Evolutionary conservation across 2,329 filamentous ascomycete species (phyloP).

Genomic region (Phyllosticta citrichinensis): DNA sequence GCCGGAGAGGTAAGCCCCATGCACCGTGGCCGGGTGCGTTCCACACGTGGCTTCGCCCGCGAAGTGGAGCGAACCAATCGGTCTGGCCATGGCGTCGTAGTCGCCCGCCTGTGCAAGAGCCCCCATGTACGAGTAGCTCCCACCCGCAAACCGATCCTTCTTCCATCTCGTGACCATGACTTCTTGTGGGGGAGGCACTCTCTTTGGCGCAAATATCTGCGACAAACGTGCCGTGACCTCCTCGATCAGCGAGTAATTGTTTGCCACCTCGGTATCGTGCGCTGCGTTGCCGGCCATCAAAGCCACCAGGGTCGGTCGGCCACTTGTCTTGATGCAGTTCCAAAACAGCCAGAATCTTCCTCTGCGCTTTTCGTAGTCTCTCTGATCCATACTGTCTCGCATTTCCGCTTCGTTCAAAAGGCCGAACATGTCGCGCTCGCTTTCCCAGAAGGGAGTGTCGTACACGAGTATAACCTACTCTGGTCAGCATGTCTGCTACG

Average conservation of each 20-base stretch:
- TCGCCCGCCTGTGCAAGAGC: slow-evolving; percentile 74
- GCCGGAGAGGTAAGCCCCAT: slow-evolving; percentile 91
- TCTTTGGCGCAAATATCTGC: slow-evolving; percentile 54
- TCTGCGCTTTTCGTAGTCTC: slow-evolving; percentile 66
- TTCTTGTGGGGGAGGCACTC: slow-evolving; percentile 70
- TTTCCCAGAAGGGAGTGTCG: slow-evolving; percentile 82
- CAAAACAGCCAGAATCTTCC: slow-evolving; percentile 98
- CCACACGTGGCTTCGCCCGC: slow-evolving; percentile 94
- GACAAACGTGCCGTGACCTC: slow-evolving; percentile 74
- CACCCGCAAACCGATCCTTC: slow-evolving; percentile 79
- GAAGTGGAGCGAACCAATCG: slow-evolving; percentile 83
- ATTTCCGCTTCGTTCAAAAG: slow-evolving; percentile 66
- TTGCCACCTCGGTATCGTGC: slow-evolving; percentile 69
- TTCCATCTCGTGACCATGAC: slow-evolving; percentile 89
- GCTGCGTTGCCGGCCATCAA: slow-evolving; percentile 95
- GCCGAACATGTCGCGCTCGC: slow-evolving; percentile 84
- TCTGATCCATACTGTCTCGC: slow-evolving; percentile 61
- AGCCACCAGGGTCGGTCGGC: slow-evolving; percentile 73
- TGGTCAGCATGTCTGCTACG: background rate
- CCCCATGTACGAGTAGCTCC: slow-evolving; percentile 91
- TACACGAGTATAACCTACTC: slow-evolving; percentile 69
- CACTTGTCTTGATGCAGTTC: slow-evolving; percentile 84
- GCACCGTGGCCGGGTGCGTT: slow-evolving; percentile 92
- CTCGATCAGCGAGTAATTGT: slow-evolving; percentile 63
- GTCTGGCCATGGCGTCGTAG: slow-evolving; percentile 81